Evolutionary conservation across 2,329 filamentous ascomycete species (phyloP), one percentile per base, ranked within the genome.

Genomic region (Pseudopyrenochaeta lycopersici): DNA sequence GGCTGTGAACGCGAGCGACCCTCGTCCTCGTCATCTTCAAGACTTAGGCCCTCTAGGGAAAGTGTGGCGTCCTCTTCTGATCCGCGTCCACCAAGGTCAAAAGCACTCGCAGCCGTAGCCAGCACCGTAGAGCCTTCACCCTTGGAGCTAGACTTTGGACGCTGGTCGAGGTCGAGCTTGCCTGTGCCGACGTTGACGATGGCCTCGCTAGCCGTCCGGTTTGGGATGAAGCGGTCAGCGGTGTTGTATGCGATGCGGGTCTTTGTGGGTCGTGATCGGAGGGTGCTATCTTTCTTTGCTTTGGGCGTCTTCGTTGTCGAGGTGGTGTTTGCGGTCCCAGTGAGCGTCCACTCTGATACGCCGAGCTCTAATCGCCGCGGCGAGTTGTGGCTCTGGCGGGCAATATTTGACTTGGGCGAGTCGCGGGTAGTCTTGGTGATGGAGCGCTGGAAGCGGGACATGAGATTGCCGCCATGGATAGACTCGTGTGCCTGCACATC

Each of bases 361-460:
- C 92, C 92, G 35, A 97, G 85, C 77, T 98, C 94, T 33, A 98
- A 85, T 76, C 90, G 91, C 70, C 91, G 90, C 17, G 94, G 93
- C 38, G 91, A 93, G 53, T 88, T 84, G 48, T 62, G 56, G 51
- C 86, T 85, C 36, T 81, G 80, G 62, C 88, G 87, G 63, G 90
- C 91, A 76, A 97, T 97, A 83, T 97, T 98, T 54, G 93, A 97
- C 83, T 98, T 98, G 74, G 93, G 92, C 2, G 94, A 97, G 74
- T 95, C 90, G 45, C 90, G 89, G 35, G 85, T 81, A 35, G 83
- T 80, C 80, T 88, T 89, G 58, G 87, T 84, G 56, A 82, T 77
- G 52, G 84, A 88, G 71, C 90, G 90, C 58, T 90, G 84, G 71
- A 97, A 90, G 73, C 92, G 89, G 56, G 90, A 84, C 61, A 91